phyloP scores from a whole-genome alignment of 2,329 filamentous ascomycete species.

The Tolypocladium tundrense region DNA sequence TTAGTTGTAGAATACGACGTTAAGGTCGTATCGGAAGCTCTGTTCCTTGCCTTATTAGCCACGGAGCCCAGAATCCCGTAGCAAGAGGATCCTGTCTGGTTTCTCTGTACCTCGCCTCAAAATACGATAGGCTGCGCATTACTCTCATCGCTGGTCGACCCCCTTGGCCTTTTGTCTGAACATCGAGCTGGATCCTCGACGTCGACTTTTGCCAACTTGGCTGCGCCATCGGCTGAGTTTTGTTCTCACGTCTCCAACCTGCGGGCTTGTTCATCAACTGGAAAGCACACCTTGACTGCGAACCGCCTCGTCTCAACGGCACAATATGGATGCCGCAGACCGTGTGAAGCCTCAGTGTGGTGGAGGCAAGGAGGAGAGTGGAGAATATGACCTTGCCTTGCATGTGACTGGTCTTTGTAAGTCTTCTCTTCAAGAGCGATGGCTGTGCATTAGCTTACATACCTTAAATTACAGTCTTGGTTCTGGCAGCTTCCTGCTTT shows the following conservation, averaged over 20 bases:
- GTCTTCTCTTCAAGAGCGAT: conserved; percentile 1
- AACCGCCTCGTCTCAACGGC: background rate
- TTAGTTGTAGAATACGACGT: background rate
- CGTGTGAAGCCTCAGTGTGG: conserved; percentile 18
- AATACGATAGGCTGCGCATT: background rate
- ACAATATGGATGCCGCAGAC: background rate
- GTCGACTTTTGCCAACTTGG: background rate
- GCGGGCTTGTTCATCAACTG: background rate
- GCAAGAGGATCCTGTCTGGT: background rate
- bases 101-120: background rate
- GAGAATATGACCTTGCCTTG: conserved; percentile 15
- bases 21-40: background rate
- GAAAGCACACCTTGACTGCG: background rate
- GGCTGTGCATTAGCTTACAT: background rate
- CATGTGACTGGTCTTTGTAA: conserved; percentile 21
- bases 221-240: background rate
- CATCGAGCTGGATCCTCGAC: background rate
- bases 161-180: background rate
- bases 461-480: conserved; percentile 11
- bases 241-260: too few relatives aligned
- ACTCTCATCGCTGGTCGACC: background rate
- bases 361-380: background rate
- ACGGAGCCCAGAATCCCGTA: background rate
- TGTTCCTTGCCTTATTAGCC: background rate
- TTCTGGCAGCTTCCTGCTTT: conserved; percentile 14